phyloP scores from a whole-genome alignment of 345 rosid species.

The Pelargonium nanum region DNA sequence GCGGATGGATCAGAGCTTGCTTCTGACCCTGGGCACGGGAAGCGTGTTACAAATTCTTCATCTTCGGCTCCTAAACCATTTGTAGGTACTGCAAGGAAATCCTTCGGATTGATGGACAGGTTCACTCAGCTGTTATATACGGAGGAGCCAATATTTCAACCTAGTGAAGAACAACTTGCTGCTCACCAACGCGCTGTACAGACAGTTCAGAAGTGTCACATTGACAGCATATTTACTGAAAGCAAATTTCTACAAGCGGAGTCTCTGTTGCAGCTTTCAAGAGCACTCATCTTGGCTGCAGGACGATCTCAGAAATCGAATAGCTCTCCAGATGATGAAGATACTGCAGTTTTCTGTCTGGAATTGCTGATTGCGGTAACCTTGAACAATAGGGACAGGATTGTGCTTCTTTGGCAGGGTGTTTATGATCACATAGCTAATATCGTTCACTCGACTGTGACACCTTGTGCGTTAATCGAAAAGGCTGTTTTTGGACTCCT shows the following conservation, averaged over 20 bases:
- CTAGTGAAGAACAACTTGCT: conserved; percentile 96
- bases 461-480: conserved; percentile 87
- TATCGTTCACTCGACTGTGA: conserved; percentile 89
- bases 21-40: conserved; percentile 76
- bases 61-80: conserved; percentile 75
- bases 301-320: conserved; percentile 92
- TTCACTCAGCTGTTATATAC: conserved; percentile 96
- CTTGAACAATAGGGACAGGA: conserved; percentile 89
- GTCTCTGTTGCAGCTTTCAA: conserved; percentile 80
- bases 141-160: conserved; percentile 97
- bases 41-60: conserved; percentile 59
- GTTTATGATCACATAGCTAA: conserved; percentile 95
- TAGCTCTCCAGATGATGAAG: conserved; percentile 93
- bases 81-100: conserved; percentile 78
- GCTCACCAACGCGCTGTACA: conserved; percentile 95
- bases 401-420: conserved; percentile 89
- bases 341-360: conserved; percentile 96
- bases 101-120: conserved; percentile 97
- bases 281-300: conserved; percentile 94
- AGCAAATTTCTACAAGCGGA: conserved; percentile 97
- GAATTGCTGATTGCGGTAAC: conserved; percentile 94
- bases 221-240: conserved; percentile 93
- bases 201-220: conserved; percentile 93
- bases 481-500: conserved; percentile 98
- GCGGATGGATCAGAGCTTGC: conserved; percentile 91